A percentile compares a stretch with the other conserved stretches of the same genome.
phyloP scores from a whole-genome alignment of 2,329 filamentous ascomycete species.

The Sclerotinia sclerotiorum region DNA sequence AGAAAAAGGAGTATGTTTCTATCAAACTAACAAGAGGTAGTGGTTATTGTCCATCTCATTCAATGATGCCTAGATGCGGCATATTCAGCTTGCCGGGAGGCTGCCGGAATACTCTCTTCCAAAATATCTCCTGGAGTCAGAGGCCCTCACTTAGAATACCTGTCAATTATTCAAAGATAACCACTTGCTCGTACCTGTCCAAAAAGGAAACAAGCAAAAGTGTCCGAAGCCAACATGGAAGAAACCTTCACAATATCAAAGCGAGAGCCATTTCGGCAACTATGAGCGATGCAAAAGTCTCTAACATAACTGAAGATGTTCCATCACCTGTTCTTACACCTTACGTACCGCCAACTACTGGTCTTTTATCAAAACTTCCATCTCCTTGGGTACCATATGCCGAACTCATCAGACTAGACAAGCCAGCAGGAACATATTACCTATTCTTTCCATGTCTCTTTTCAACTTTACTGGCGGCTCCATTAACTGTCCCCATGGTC shows the following conservation, averaged over 20 bases:
- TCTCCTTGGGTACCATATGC: conserved; percentile 73
- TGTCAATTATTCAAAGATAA: background rate
- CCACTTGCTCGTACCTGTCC: background rate
- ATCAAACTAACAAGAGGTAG: conserved; percentile 1
- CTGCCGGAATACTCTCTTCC: conserved; percentile 24
- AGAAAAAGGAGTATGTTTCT: background rate
- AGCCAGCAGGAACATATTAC: conserved; percentile 79
- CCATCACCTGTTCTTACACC: background rate
- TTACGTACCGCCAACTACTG: conserved; percentile 59
- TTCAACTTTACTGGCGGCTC: conserved; percentile 77
- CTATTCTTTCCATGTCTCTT: conserved; percentile 85
- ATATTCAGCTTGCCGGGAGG: conserved; percentile 24
- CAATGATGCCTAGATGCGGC: conserved; percentile 17
- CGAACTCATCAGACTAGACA: conserved; percentile 78
- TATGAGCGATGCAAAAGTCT: background rate
- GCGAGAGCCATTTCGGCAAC: background rate
- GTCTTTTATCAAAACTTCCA: conserved; percentile 69
- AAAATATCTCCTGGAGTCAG: conserved; percentile 2
- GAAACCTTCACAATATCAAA: conserved; percentile 5
- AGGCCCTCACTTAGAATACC: background rate
- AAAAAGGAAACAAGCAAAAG: background rate
- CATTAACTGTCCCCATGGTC: conserved; percentile 61
- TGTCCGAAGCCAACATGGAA: background rate
- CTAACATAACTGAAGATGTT: background rate
- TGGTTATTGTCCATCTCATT: background rate